Base-by-base conservation (phyloP, 73 alveolate species). In the Paramecium sonneborni region DNA sequence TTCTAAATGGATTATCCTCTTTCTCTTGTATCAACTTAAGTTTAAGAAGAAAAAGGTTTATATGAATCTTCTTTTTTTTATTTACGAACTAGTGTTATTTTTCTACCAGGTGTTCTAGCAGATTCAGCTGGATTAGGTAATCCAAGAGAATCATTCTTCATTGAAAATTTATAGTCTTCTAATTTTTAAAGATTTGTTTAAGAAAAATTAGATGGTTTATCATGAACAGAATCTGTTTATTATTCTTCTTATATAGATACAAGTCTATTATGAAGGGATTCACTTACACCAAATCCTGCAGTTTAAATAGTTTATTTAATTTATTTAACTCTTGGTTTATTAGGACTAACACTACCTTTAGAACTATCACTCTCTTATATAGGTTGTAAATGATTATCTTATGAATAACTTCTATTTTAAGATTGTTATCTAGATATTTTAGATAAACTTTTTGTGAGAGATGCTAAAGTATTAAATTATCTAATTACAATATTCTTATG, bases 221-320 rank as follows among this genome's bases (percentile, higher is more conserved):
- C 76, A 8, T 57, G 38, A 21, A 8, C 3, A 1, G 34, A 10
- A 5, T 62, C 84, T 2, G 43, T 26, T 7, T 14, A 2, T 6
- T 26, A 30, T 9, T 62, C 44, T 30, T 62, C 84, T 32, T 62
- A 6, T 0, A 62, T 62, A 14, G 84, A 62, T 26, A 32, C 84
- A 12, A 62, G 44, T n/a, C 26, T 62, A 30, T 62, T 26, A 12
- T 62, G 84, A 30, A 62, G 21, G 10, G 90, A 79, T 23, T 79
- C 90, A 1, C 48, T 23, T 6, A 23, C 46, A 21, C 90, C 90
- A 79, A 79, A 79, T 26, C 90, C 90, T 12, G 90, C 90, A 38
- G 90, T 79, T 79, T 32, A 30, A 3, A 79, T 41, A 6, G 90
- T 79, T 24, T 79, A 44, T 44, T 79, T 79, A 21, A 79, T 76